Percentiles rank a stretch among this genome's conserved stretches.
phyloP scores from a whole-genome alignment of 257 asterid species.

The Nicotiana benthamiana region DNA sequence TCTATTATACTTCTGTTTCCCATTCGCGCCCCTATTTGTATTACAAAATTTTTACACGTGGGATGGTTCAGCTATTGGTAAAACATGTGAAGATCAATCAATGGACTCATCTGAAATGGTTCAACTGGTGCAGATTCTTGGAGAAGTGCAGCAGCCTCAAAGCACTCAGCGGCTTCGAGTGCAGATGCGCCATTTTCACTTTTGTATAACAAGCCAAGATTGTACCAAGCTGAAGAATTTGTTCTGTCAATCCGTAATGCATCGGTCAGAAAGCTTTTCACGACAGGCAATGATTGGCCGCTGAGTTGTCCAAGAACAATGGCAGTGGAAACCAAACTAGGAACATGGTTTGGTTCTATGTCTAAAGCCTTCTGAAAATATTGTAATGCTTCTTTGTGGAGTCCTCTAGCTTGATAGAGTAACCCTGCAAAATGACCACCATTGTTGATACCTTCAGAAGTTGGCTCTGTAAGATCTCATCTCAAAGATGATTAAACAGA shows the following conservation, averaged over 20 bases:
- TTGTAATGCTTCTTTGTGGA: slow-evolving; percentile 56
- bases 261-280: slow-evolving; percentile 65
- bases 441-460: not conserved
- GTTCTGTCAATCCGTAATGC: slow-evolving; percentile 78
- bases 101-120: slow-evolving; percentile 52
- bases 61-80: slow-evolving; percentile 1
- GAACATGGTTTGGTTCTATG: slow-evolving; percentile 70
- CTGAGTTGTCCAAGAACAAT: slow-evolving; percentile 35
- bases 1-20: not conserved
- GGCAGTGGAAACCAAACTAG: slow-evolving; percentile 75
- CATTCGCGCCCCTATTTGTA: not conserved
- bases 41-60: not conserved
- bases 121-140: slow-evolving; percentile 81
- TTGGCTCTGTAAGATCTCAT: not conserved
- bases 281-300: slow-evolving; percentile 49
- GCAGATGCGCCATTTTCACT: slow-evolving; percentile 27
- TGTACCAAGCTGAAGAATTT: slow-evolving; percentile 73
- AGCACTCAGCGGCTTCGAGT: slow-evolving; percentile 69
- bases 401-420: slow-evolving; percentile 53
- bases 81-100: not conserved
- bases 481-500: not conserved
- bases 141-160: slow-evolving; percentile 83
- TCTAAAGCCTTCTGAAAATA: slow-evolving; percentile 62
- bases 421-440: slow-evolving; percentile 37
- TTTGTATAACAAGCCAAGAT: slow-evolving; percentile 75